phyloP scores from a whole-genome alignment of 1,284 basidiomycete species.

The Cryptococcus maquisensis region DNA sequence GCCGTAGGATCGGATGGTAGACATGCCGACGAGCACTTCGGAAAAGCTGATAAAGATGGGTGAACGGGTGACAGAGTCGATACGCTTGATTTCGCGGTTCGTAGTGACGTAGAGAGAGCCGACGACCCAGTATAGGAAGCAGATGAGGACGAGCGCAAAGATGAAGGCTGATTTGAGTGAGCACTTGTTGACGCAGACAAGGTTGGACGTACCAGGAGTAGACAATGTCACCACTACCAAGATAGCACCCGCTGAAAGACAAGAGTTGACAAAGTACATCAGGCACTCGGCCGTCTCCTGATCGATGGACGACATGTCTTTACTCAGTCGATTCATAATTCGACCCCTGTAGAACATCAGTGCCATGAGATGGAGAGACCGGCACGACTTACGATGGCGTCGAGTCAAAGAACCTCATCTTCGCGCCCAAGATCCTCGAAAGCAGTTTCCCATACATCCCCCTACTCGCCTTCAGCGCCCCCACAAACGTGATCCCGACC shows the following conservation, averaged over 20 bases:
- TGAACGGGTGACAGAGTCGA: constrained; percentile 54
- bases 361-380: background rate
- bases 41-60: constrained; percentile 57
- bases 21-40: constrained; percentile 50
- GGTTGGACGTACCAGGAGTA: constrained; percentile 31
- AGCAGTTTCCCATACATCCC: constrained; percentile 38
- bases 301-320: constrained; percentile 54
- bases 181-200: constrained; percentile 9
- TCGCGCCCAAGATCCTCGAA: constrained; percentile 43
- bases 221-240: constrained; percentile 43
- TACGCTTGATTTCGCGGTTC: constrained; percentile 55
- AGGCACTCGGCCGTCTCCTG: constrained; percentile 47
- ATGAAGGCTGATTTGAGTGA: constrained; percentile 34
- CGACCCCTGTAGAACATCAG: constrained; percentile 42
- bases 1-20: constrained; percentile 54
- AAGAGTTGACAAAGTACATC: constrained; percentile 43
- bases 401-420: constrained; percentile 49
- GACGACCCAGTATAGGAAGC: constrained; percentile 48
- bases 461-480: constrained; percentile 38
- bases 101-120: constrained; percentile 51
- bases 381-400: constrained; percentile 34
- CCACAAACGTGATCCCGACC: constrained; percentile 37
- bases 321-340: constrained; percentile 53
- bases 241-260: constrained; percentile 38
- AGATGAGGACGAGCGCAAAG: constrained; percentile 46